Conservation (phyloP, 208 protist genomes). For the Crithidia fasciculata region DNA sequence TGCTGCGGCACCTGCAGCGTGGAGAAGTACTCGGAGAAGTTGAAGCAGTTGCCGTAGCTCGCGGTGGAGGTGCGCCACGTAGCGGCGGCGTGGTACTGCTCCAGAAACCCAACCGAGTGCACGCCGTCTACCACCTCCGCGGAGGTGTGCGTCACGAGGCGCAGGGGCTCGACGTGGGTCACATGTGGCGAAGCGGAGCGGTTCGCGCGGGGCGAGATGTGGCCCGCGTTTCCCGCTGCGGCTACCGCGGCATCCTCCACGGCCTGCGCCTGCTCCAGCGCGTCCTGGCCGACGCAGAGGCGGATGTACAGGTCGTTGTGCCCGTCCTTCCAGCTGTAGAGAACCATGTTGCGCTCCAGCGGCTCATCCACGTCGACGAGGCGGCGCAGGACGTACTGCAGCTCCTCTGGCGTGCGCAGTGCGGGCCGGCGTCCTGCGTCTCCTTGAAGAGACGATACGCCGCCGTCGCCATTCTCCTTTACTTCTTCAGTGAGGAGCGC, state of each 20-base stretch:
- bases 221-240: too few relatives aligned
- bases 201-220: too few relatives aligned
- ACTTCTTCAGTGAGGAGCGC: not conserved
- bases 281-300: slow-evolving; percentile 30
- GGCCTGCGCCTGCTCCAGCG: slow-evolving; percentile 21
- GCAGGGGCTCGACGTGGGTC: too few relatives aligned
- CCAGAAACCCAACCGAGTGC: slow-evolving; percentile 57
- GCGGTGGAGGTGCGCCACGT: slow-evolving; percentile 13
- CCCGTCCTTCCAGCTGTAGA: slow-evolving; percentile 52
- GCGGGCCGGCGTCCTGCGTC: not conserved
- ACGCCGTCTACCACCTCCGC: slow-evolving; percentile 33
- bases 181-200: too few relatives aligned
- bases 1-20: slow-evolving; percentile 46
- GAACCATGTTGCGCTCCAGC: slow-evolving; percentile 43
- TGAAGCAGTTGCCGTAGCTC: slow-evolving; percentile 36
- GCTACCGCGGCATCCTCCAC: not conserved
- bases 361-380: slow-evolving; percentile 49
- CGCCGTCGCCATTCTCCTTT: too few relatives aligned
- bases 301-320: slow-evolving; percentile 57
- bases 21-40: slow-evolving; percentile 55
- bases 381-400: slow-evolving; percentile 13
- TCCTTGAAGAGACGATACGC: not conserved
- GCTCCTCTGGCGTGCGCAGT: not conserved
- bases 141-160: slow-evolving; percentile 1
- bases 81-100: slow-evolving; percentile 22